These are phyloP conservation scores for Vaccinium vitisidaea DNA, from an alignment of 148 eudicot species.

Conservation along the genomic window DNA sequence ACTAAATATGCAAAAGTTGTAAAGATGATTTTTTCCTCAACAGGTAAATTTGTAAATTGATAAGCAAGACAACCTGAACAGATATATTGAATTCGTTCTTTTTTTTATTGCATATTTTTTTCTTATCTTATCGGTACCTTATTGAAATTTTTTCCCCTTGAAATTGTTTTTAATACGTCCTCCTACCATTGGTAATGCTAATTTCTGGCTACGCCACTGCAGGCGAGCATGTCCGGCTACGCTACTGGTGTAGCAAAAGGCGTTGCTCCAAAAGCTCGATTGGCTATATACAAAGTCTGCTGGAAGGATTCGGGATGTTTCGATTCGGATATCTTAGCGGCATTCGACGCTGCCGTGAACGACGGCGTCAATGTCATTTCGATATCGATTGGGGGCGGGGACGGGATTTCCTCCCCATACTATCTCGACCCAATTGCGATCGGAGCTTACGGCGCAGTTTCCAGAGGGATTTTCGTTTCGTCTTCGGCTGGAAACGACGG, in stretches of 20 bases:
- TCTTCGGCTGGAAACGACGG: constrained; percentile 97
- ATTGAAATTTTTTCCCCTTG: not conserved
- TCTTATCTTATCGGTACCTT: no score
- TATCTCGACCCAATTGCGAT: constrained; percentile 97
- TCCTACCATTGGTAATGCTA: not conserved
- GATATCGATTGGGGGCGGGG: constrained; percentile 92
- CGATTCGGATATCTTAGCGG: constrained; percentile 88
- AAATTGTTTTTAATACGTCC: not conserved
- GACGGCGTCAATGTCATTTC: constrained; percentile 95
- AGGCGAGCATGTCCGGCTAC: constrained; percentile 76
- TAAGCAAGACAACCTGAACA: no score
- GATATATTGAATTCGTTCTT: no score
- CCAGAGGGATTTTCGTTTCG: constrained; percentile 76
- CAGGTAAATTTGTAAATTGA: no score
- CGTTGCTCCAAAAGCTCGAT: constrained; percentile 86
- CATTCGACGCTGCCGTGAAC: constrained; percentile 78
- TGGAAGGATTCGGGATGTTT: constrained; percentile 92
- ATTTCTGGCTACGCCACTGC: not conserved
- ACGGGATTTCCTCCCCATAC: constrained; percentile 88
- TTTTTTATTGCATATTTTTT: no score
- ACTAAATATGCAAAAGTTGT: no score
- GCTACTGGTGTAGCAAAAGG: constrained; percentile 93
- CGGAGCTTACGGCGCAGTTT: constrained; percentile 84
- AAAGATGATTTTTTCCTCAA: no score
- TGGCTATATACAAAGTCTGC: constrained; percentile 88